Conservation (phyloP, 805 yeast species). For the Wickerhamomyces canadensis region DNA sequence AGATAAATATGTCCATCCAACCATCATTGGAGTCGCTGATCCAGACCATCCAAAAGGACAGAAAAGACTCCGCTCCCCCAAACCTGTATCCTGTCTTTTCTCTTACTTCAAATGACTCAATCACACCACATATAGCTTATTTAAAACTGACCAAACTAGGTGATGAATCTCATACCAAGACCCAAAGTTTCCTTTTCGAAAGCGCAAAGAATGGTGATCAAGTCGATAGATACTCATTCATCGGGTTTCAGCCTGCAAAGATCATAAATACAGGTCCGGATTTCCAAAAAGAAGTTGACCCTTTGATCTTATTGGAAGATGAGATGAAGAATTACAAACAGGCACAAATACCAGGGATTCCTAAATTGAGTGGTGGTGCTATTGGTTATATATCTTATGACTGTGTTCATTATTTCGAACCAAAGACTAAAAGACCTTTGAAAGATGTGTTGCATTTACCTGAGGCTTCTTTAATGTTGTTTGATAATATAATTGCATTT, state of each 20-base stretch:
- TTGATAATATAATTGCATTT: slow-evolving; percentile 83
- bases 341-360: slow-evolving; percentile 76
- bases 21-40: slow-evolving; percentile 45
- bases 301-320: slow-evolving; percentile 64
- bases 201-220: slow-evolving; percentile 86
- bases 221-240: slow-evolving; percentile 84
- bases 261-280: slow-evolving; percentile 78
- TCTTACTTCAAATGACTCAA: slow-evolving; percentile 64
- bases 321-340: slow-evolving; percentile 64
- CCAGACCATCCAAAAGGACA: slow-evolving; percentile 34
- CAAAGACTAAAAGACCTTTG: slow-evolving; percentile 69
- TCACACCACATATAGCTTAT: slow-evolving; percentile 90
- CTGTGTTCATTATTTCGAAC: slow-evolving; percentile 95
- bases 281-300: slow-evolving; percentile 58
- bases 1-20: too few relatives aligned
- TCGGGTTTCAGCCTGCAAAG: slow-evolving; percentile 82
- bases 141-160: slow-evolving; percentile 66
- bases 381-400: slow-evolving; percentile 94
- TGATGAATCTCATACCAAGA: slow-evolving; percentile 40
- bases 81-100: slow-evolving; percentile 82
- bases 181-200: slow-evolving; percentile 79
- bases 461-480: slow-evolving; percentile 87
- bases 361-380: slow-evolving; percentile 91
- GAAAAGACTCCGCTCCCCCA: slow-evolving; percentile 31
- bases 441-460: slow-evolving; percentile 83